phyloP scores from a whole-genome alignment of 1,284 basidiomycete species.

The Cutaneotrichosporon sp. region DNA sequence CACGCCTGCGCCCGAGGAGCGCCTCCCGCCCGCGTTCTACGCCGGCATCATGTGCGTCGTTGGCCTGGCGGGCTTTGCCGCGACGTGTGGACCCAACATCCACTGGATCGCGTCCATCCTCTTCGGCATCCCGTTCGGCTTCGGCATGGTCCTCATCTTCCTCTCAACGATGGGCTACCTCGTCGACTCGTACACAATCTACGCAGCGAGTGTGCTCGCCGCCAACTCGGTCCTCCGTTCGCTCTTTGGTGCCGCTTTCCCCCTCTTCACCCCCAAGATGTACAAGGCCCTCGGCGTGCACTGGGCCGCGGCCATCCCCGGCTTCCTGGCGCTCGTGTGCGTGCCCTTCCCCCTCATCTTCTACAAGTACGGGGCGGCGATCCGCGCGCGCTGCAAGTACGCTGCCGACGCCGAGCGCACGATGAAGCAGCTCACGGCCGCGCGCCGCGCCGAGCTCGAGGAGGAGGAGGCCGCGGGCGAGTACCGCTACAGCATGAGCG shows the following conservation, averaged over 20 bases:
- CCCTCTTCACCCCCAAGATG: constrained; percentile 61
- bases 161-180: constrained; percentile 56
- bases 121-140: constrained; percentile 64
- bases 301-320: constrained; percentile 57
- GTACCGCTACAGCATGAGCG: constrained; percentile 15
- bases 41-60: constrained; percentile 48
- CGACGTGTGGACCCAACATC: constrained; percentile 45
- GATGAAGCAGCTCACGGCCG: constrained; percentile 39
- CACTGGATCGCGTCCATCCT: constrained; percentile 62
- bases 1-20: constrained; percentile 63
- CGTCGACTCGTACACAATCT: constrained; percentile 61
- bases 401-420: constrained; percentile 43
- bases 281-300: constrained; percentile 61
- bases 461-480: constrained; percentile 23
- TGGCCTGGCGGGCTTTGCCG: constrained; percentile 53
- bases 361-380: constrained; percentile 54
- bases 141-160: constrained; percentile 58
- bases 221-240: constrained; percentile 68
- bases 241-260: constrained; percentile 61
- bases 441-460: constrained; percentile 10
- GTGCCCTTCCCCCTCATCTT: constrained; percentile 18
- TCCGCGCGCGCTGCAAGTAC: constrained; percentile 60
- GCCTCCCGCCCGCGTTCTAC: constrained; percentile 59
- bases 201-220: constrained; percentile 63
- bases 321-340: constrained; percentile 31